Percentiles rank a stretch among this genome's conserved stretches.
These are phyloP conservation scores for Meyerozyma guilliermondii DNA, from an alignment of 1,139 yeast species.

Conservation along the genomic window DNA sequence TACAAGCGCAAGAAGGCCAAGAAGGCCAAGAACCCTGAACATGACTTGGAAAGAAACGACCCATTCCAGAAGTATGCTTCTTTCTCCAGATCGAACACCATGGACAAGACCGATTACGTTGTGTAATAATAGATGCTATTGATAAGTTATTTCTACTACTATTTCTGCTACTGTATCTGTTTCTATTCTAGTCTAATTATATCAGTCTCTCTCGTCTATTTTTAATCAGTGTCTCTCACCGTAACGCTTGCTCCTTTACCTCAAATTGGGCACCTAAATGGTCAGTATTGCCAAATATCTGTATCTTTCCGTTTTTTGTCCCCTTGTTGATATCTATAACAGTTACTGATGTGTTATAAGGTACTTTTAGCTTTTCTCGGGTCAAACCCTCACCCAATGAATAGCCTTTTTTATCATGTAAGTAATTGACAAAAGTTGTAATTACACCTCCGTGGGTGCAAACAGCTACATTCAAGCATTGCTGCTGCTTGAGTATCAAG, in stretches of 20 bases:
- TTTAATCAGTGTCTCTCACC: no score
- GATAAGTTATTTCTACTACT: not conserved
- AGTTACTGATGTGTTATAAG: conserved; percentile 70
- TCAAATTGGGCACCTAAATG: conserved; percentile 59
- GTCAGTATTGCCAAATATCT: conserved; percentile 53
- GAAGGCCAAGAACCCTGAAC: conserved; percentile 52
- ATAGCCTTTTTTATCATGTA: conserved; percentile 34
- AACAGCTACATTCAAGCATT: conserved; percentile 43
- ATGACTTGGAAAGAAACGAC: conserved; percentile 57
- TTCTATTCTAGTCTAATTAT: no score
- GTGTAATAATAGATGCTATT: conserved; percentile 7
- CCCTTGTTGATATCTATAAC: conserved; percentile 48
- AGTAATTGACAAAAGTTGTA: conserved; percentile 49
- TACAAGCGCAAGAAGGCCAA: conserved; percentile 36
- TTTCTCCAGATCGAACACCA: conserved; percentile 46
- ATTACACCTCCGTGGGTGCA: conserved; percentile 90
- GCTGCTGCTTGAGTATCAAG: conserved; percentile 29
- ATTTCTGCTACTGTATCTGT: no score
- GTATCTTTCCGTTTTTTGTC: conserved; percentile 37
- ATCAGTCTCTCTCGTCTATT: no score
- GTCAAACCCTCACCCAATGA: conserved; percentile 31
- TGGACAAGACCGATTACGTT: conserved; percentile 13
- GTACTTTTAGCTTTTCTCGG: conserved; percentile 48
- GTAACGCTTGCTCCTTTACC: conserved; percentile 43
- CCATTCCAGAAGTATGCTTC: conserved; percentile 62